A percentile compares a stretch with the other conserved stretches of the same genome.
Evolutionary conservation across 2,329 filamentous ascomycete genomes (phyloP).

Genomic region (Colletotrichum caudatum): DNA sequence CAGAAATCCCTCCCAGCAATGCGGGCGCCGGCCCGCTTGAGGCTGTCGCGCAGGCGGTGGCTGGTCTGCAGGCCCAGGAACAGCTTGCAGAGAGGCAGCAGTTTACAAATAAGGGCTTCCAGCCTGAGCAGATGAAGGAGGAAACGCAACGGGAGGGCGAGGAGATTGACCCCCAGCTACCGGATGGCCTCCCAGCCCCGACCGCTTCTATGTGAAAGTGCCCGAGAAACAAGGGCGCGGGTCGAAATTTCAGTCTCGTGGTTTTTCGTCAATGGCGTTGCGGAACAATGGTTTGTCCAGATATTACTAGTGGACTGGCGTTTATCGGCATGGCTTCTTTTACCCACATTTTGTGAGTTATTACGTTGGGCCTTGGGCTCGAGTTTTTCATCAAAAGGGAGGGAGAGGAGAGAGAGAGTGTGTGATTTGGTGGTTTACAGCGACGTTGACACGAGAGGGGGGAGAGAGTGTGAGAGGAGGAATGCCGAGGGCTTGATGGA

Average conservation of each 20-base stretch:
- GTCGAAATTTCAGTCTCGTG: conserved; percentile 27
- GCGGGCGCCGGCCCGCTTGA: conserved; percentile 56
- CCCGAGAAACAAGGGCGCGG: conserved; percentile 19
- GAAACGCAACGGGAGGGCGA: conserved; percentile 60
- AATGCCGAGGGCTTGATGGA: background rate
- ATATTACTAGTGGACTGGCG: conserved; percentile 40
- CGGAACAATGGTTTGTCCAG: conserved; percentile 40
- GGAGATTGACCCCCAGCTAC: conserved; percentile 67
- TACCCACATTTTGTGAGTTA: conserved; percentile 15
- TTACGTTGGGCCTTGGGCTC: conserved; percentile 21
- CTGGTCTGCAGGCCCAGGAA: conserved; percentile 57
- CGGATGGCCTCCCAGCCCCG: conserved; percentile 52
- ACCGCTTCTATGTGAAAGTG: conserved; percentile 48
- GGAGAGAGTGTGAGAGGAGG: background rate
- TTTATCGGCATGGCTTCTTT: conserved; percentile 37
- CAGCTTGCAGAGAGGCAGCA: conserved; percentile 54
- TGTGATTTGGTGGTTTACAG: background rate
- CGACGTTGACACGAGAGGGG: conserved; percentile 8
- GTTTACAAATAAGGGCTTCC: conserved; percentile 52
- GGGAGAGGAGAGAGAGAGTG: background rate
- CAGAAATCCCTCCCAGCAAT: conserved; percentile 29
- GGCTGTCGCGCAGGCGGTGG: conserved; percentile 63
- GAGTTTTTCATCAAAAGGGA: conserved; percentile 34
- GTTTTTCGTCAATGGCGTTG: conserved; percentile 40
- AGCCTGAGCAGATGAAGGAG: conserved; percentile 55